Conservation (phyloP, 1,284 basidiomycete genomes). For the Austropuccinia psidii region DNA sequence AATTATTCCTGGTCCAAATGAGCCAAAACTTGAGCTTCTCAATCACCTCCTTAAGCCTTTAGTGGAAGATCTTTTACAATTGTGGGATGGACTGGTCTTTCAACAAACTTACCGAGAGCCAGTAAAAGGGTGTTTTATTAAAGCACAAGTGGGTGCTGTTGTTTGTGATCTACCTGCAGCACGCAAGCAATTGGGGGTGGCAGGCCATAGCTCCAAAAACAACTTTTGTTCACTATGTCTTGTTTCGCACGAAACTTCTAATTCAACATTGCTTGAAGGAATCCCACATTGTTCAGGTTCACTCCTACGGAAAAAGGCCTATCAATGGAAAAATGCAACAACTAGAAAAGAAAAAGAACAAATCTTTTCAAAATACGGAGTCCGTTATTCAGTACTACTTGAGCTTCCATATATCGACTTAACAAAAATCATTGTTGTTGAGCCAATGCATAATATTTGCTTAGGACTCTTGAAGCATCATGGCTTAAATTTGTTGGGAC, state of each 20-base stretch:
- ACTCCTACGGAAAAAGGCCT: background rate
- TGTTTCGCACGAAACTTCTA: background rate
- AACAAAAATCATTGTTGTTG: background rate
- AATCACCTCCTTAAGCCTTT: constrained; percentile 47
- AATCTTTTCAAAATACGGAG: constrained; percentile 8
- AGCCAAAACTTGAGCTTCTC: constrained; percentile 40
- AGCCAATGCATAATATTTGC: constrained; percentile 34
- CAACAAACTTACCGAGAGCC: background rate
- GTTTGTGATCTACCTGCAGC: constrained; percentile 29
- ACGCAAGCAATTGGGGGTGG: constrained; percentile 10
- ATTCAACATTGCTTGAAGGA: background rate
- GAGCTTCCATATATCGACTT: constrained; percentile 21
- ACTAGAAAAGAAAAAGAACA: background rate
- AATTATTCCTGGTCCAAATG: constrained; percentile 45
- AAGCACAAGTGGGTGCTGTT: background rate
- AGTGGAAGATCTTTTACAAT: too few species aligned
- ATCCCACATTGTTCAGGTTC: background rate
- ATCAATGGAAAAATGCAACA: constrained; percentile 20
- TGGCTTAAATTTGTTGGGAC: background rate
- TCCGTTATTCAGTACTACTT: constrained; percentile 16
- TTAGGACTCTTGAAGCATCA: constrained; percentile 18
- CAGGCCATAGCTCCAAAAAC: background rate
- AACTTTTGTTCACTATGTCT: constrained; percentile 6
- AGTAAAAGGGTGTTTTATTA: background rate
- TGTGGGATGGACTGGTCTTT: too few species aligned